phyloP scores from a whole-genome alignment of 2,329 filamentous ascomycete species.

The Sclerotinia sclerotiorum region DNA sequence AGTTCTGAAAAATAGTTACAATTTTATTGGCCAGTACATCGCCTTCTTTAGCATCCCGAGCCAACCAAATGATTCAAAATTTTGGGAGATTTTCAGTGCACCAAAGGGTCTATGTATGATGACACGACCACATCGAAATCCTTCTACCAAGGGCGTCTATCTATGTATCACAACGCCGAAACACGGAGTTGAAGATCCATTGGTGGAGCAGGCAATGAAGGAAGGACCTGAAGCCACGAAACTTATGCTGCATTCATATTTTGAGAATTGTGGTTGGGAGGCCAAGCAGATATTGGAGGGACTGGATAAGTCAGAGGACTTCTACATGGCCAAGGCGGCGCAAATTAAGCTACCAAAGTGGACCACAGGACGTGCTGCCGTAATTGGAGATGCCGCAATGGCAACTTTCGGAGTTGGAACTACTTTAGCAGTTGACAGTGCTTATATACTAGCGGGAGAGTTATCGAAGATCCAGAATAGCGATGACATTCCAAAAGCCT shows the following conservation, averaged over 20 bases:
- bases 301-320: constrained; percentile 43
- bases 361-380: constrained; percentile 44
- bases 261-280: constrained; percentile 47
- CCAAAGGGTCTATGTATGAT: constrained; percentile 44
- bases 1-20: constrained; percentile 41
- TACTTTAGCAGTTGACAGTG: constrained; percentile 44
- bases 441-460: constrained; percentile 50
- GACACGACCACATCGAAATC: constrained; percentile 41
- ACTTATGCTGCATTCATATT: constrained; percentile 30
- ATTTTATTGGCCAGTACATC: constrained; percentile 41
- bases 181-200: constrained; percentile 34
- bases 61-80: constrained; percentile 43
- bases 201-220: constrained; percentile 45
- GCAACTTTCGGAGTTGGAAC: constrained; percentile 47
- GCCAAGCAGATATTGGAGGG: constrained; percentile 42
- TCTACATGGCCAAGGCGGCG: constrained; percentile 44
- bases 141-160: constrained; percentile 40
- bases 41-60: constrained; percentile 46
- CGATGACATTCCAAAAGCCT: constrained; percentile 40
- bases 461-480: constrained; percentile 36
- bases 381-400: constrained; percentile 56
- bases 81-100: constrained; percentile 43
- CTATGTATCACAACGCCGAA: constrained; percentile 43
- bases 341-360: constrained; percentile 46
- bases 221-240: constrained; percentile 43